Base-by-base conservation (phyloP, 768 basidiomycete species). In the Lentinus brumalis region DNA sequence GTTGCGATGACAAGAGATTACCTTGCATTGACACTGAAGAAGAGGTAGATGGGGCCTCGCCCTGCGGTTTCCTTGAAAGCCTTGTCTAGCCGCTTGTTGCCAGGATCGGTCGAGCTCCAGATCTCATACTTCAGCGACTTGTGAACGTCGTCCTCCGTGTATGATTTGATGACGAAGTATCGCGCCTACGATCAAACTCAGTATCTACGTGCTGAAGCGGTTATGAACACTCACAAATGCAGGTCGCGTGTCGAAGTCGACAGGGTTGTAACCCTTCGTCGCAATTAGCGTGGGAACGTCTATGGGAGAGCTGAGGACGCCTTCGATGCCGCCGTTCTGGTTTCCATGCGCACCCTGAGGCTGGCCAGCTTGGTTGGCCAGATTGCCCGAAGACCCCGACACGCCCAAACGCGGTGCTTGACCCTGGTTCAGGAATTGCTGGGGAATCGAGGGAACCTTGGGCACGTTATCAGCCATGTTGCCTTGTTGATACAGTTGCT, bases 101-200 rank as follows among this genome's bases (percentile, higher is more conserved):
- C 97, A 1, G 94, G 91, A 71, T 95, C 94, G 0, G 96, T 97
- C 9, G 94, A 96, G 62, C 93, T 94, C 96, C 96, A 97, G 51
- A 98, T 97, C 74, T 96, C 95, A 66, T 96, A 96, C 70, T 96
- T 96, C 69, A 97, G 82, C 15, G 93, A 96, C 74, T 99, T 99
- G 78, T 98, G 96, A 1, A 99, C 96, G 70, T 99, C 96, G 69
- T 98, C 97, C 74, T 98, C 96, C 1, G 97, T 98, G 76, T 96
- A 99, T 0, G 94, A 96, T 74, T 99, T 99, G 81, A 99, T 98
- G 35, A 98, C 96, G 70, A 98, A 98, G 77, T 83, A 98, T 15
- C 96, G 83, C 4, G 96, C 94, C 88, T 94, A 61, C 6, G 64
- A 65, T 29, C 5, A 32, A 53, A 38, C 51, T 57, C 12, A 62